Evolutionary conservation across 2,329 filamentous ascomycete genomes (phyloP).

Genomic region (Penicillium glabrum): DNA sequence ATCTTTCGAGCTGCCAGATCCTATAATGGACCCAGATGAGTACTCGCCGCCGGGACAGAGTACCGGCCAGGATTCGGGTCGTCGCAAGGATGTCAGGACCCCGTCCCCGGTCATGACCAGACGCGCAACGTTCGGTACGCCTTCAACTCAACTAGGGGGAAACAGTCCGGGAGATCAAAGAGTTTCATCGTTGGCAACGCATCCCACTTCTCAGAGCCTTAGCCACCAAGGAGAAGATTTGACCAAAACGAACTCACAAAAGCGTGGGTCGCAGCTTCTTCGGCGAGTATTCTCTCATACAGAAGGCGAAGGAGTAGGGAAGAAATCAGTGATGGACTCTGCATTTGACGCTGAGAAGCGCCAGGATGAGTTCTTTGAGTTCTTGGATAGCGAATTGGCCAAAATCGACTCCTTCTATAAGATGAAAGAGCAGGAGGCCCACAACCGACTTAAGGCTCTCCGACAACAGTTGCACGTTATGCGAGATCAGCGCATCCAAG

Average conservation of each 20-base stretch:
- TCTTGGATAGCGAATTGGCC: slow-evolving; percentile 78
- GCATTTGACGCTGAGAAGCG: slow-evolving; percentile 67
- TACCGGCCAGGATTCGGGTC: slow-evolving; percentile 16
- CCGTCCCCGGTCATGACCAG: slow-evolving; percentile 27
- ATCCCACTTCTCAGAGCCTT: slow-evolving; percentile 10
- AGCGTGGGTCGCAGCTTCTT: slow-evolving; percentile 33
- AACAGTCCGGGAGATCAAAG: slow-evolving; percentile 6
- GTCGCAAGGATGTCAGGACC: slow-evolving; percentile 18
- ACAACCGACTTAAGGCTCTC: slow-evolving; percentile 66
- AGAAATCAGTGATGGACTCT: slow-evolving; percentile 55
- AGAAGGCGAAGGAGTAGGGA: slow-evolving; percentile 40
- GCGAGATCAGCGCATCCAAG: slow-evolving; percentile 76
- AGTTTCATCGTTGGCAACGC: slow-evolving; percentile 1
- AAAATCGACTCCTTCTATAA: slow-evolving; percentile 93
- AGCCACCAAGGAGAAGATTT: slow-evolving; percentile 17
- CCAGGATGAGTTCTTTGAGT: slow-evolving; percentile 83
- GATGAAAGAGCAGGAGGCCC: slow-evolving; percentile 82
- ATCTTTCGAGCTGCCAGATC: slow-evolving; percentile 61
- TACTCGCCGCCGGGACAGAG: slow-evolving; percentile 16
- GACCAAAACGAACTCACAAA: slow-evolving; percentile 26
- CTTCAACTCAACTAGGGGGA: neutral
- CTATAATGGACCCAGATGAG: slow-evolving; percentile 53
- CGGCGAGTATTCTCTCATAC: slow-evolving; percentile 41
- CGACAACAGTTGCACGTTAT: slow-evolving; percentile 89
- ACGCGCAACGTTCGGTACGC: slow-evolving; percentile 7